phyloP scores from a whole-genome alignment of 345 rosid species.

The Lumnitzera littorea region DNA sequence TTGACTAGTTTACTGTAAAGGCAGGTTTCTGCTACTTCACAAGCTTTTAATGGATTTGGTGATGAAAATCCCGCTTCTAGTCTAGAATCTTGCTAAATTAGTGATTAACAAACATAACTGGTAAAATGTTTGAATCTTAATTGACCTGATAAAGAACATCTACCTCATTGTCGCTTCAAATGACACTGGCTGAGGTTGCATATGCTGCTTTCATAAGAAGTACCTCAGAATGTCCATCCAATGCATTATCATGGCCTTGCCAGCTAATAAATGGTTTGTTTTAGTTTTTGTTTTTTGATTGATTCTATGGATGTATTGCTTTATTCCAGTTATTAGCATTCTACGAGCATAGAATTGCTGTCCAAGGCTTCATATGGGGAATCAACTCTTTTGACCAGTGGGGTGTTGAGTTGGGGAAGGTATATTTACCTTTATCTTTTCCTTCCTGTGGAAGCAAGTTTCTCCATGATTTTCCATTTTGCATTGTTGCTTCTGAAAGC shows the following conservation, averaged over 20 bases:
- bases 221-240: too few species aligned
- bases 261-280: neutral
- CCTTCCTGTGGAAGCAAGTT: neutral
- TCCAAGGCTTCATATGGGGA: constrained; percentile 94
- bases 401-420: constrained; percentile 99
- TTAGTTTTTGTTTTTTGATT: constrained; percentile 1
- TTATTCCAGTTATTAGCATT: constrained; percentile 68
- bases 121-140: too few species aligned
- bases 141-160: too few species aligned
- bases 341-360: constrained; percentile 93
- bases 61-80: too few species aligned
- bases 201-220: too few species aligned
- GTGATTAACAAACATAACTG: too few species aligned
- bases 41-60: too few species aligned
- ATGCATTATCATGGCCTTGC: neutral
- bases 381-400: constrained; percentile 98
- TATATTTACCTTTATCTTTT: constrained; percentile 10
- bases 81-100: too few species aligned
- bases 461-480: neutral
- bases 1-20: too few species aligned
- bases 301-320: neutral
- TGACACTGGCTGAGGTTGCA: too few species aligned
- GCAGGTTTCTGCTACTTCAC: too few species aligned
- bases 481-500: neutral
- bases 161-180: too few species aligned